Conservation (phyloP, 441 rosid species). For the Dalechampia spathulata region DNA sequence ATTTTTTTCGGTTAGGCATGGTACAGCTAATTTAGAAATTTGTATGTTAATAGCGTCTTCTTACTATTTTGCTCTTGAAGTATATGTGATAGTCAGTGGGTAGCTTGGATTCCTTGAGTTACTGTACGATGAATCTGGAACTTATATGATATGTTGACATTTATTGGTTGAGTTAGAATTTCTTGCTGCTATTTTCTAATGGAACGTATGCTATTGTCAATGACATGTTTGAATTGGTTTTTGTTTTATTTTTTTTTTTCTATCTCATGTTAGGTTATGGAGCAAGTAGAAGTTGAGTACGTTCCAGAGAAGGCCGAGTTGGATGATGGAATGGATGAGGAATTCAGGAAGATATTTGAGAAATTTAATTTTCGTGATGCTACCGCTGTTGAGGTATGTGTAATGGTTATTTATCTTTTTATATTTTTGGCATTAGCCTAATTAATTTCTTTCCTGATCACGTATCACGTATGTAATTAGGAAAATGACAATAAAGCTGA, state of each 20-base stretch:
- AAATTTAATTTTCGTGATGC: conserved; percentile 58
- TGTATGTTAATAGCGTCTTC: background rate
- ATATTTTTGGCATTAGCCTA: background rate
- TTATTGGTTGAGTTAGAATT: too few species aligned
- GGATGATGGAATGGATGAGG: conserved; percentile 74
- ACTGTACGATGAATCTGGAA: too few species aligned
- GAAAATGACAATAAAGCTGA: conserved; percentile 58
- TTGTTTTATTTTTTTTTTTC: conserved; percentile 3
- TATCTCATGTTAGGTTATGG: conserved; percentile 33
- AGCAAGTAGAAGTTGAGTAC: conserved; percentile 76
- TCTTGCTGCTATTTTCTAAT: too few species aligned
- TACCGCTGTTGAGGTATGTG: conserved; percentile 51
- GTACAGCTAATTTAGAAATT: too few species aligned
- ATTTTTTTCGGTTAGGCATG: too few species aligned
- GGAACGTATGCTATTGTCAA: too few species aligned
- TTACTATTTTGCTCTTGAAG: too few species aligned
- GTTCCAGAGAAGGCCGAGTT: conserved; percentile 81
- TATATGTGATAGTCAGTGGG: too few species aligned
- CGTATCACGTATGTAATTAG: conserved; percentile 22
- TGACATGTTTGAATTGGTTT: background rate
- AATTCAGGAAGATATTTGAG: conserved; percentile 75
- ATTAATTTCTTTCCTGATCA: background rate
- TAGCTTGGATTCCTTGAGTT: too few species aligned
- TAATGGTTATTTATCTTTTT: background rate
- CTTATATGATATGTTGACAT: too few species aligned